Percentiles rank a stretch among this genome's conserved stretches.
phyloP scores from a whole-genome alignment of 352 stramenopile species.

The Phytophthora pseudosyringae region DNA sequence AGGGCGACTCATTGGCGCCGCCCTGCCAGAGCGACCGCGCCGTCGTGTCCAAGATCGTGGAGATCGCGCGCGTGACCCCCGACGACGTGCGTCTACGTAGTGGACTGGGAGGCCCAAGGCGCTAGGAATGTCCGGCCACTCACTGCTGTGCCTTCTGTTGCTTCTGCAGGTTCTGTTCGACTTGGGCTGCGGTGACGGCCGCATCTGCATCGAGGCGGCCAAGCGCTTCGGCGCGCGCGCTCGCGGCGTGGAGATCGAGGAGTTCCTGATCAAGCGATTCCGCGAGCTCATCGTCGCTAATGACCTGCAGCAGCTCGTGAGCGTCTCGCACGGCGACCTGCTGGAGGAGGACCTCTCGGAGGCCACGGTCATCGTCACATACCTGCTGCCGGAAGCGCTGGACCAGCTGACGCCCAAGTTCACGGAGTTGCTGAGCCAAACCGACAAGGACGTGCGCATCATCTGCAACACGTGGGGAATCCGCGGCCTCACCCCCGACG shows the following conservation, averaged over 20 bases:
- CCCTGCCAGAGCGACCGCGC: constrained; percentile 66
- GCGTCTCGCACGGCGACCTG: constrained; percentile 55
- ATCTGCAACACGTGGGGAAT: constrained; percentile 77
- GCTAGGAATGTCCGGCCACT: neutral
- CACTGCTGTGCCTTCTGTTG: neutral
- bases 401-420: constrained; percentile 50
- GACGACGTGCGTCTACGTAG: constrained; percentile 52
- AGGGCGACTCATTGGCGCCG: constrained; percentile 65
- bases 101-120: neutral
- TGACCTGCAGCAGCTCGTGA: constrained; percentile 49
- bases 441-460: constrained; percentile 48
- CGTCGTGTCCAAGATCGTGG: constrained; percentile 62
- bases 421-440: constrained; percentile 37
- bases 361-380: constrained; percentile 66
- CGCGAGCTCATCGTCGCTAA: constrained; percentile 40
- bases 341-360: constrained; percentile 55
- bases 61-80: constrained; percentile 48
- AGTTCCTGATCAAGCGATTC: constrained; percentile 59
- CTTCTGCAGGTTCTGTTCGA: constrained; percentile 50
- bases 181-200: constrained; percentile 63
- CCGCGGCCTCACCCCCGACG: constrained; percentile 34
- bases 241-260: constrained; percentile 64
- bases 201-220: constrained; percentile 65
- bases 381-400: constrained; percentile 61
- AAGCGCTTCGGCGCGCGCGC: constrained; percentile 48